Base-by-base conservation (phyloP, 2,329 filamentous ascomycete species). In the Penicillium hordei region DNA sequence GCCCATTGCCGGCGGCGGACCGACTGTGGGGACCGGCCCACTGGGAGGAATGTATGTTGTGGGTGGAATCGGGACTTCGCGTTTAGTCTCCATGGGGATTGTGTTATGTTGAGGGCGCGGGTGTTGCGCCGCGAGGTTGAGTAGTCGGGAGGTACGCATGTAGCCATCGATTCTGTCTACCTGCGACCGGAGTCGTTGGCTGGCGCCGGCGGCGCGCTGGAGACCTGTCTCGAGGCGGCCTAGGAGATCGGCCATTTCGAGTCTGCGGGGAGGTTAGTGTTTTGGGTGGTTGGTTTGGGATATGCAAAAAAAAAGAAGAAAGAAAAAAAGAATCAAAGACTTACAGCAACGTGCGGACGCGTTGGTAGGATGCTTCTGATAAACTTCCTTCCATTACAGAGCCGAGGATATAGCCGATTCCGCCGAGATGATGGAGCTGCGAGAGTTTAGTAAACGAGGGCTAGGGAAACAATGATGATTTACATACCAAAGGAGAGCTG, bases 351-450 rank as follows among this genome's bases (percentile, higher is more conserved):
- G 68, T 67, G 38, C 79, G 71, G 29, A 81, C 75, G 33, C 74
- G 70, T 31, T 71, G 68, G 60, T 80, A 81, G 2, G 71, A 73
- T 33, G 67, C 66, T 60, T 79, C 77, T 27, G 72, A 76, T n/a
- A 81, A 60, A 25, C 71, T 72, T 7, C 75, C 74, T 56, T 79
- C 79, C 60, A 82, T 76, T 29, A 79, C 77, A 5, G 75, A 76
- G 21, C 77, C 78, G n/a, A 83, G 72, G 48, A 82, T 80, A 2
- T 75, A 72, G 5, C 80, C 81, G 42, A 82, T 81, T 15, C 79
- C 78, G 8, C 74, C 77, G 4, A 83, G 69, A 61, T 82, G 80
- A 60, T 82, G 75, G 6, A 82, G 71, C 57, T 70, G 31, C 9
- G 5, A 55, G 53, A n/a, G 23, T 31, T 42, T 15, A 29, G 15